Conservation (phyloP, 2,329 filamentous ascomycete genomes). For the Penicillium rolfsii region DNA sequence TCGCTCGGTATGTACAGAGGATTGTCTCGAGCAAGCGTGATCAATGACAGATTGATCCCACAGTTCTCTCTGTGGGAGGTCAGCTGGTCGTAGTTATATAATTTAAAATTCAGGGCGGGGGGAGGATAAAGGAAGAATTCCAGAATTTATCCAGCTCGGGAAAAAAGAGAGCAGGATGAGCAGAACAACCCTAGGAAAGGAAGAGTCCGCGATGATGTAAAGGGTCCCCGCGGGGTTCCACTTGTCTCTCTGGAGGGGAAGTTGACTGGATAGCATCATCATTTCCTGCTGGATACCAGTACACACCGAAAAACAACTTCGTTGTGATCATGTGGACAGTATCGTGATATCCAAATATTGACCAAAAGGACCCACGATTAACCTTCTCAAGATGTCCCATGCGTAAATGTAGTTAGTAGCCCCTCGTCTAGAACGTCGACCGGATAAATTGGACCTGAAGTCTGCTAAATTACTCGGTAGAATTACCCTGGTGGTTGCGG, state of each 20-base stretch:
- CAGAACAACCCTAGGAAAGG: neutral
- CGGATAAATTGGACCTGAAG: neutral
- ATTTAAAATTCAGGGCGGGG: neutral
- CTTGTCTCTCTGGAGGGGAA: neutral
- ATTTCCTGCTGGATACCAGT: neutral
- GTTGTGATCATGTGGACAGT: neutral
- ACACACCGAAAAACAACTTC: too few species aligned
- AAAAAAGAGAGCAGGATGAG: slow-evolving; percentile 1
- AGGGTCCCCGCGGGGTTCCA: slow-evolving; percentile 6
- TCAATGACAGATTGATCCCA: slow-evolving; percentile 1
- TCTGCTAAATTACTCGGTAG: slow-evolving; percentile 8
- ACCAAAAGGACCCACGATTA: neutral
- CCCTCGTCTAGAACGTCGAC: slow-evolving; percentile 1
- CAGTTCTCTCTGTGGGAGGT: neutral
- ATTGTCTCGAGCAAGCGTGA: slow-evolving; percentile 3
- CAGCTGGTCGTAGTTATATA: neutral
- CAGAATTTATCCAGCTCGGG: slow-evolving; percentile 13
- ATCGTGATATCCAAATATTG: neutral
- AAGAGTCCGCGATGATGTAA: slow-evolving; percentile 31
- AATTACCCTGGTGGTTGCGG: neutral
- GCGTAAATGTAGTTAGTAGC: slow-evolving; percentile 8
- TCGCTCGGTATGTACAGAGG: neutral
- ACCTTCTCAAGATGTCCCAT: slow-evolving; percentile 9
- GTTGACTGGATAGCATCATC: neutral
- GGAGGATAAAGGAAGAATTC: neutral